Evolutionary conservation across 306 rosid species (phyloP).

Genomic region (Cyclanthera cordifolia): DNA sequence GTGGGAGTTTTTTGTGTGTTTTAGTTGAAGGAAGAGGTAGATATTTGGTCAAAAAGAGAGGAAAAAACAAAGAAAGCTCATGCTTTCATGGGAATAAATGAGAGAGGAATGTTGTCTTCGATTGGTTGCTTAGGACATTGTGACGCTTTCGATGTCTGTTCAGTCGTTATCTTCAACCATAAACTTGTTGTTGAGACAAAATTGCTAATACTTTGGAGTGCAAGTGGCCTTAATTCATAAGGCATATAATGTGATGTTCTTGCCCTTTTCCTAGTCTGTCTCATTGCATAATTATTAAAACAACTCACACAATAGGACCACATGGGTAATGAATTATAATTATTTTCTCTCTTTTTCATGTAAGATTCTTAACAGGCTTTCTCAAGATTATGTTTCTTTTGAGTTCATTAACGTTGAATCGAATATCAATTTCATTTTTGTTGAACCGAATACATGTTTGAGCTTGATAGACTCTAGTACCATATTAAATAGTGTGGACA

Average conservation of each 20-base stretch:
- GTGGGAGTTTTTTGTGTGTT: constrained; percentile 30
- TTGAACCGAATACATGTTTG: too few relatives aligned
- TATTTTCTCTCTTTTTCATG: too few relatives aligned
- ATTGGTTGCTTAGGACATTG: constrained; percentile 20
- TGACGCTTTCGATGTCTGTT: constrained; percentile 50
- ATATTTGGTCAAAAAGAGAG: constrained; percentile 41
- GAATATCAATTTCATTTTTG: too few relatives aligned
- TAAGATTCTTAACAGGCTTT: too few relatives aligned
- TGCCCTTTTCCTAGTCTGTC: not conserved
- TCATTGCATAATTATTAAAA: not conserved
- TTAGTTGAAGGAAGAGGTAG: constrained; percentile 11
- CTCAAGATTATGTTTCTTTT: too few relatives aligned
- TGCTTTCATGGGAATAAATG: constrained; percentile 34
- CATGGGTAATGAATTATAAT: not conserved
- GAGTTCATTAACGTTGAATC: too few relatives aligned
- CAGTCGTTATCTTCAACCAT: constrained; percentile 45
- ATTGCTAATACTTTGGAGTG: not conserved
- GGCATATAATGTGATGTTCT: not conserved
- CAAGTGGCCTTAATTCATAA: constrained; percentile 7
- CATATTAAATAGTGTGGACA: too few relatives aligned
- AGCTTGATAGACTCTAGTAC: too few relatives aligned
- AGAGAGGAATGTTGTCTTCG: constrained; percentile 12
- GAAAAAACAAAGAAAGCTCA: constrained; percentile 4
- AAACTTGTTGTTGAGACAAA: not conserved
- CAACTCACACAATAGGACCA: not conserved